Base-by-base conservation (phyloP, 768 basidiomycete species). In the Tricholoma sp. region DNA sequence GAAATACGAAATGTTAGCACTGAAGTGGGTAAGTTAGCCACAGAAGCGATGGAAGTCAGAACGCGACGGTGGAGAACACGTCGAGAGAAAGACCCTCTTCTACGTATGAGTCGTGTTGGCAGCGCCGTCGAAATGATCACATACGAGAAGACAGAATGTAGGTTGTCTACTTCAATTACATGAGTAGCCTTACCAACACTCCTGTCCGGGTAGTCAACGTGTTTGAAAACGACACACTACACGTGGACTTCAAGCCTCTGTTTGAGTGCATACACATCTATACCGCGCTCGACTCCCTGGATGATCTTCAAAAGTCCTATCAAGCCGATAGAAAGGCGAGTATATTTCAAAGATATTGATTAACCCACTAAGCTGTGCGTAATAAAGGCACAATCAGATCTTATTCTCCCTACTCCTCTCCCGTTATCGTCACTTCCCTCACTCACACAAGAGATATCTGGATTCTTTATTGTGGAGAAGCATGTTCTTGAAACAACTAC, bases 191-290 rank as follows among this genome's bases (percentile, higher is more conserved):
- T 39, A 17, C 54, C 53, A 56, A 59, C 59, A 5, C 63, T 58
- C 47, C 36, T 15, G 34, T 15, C 54, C 31, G 28, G n/a, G 20
- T 63, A 98, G 95, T 88, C 69, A 87, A 95, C 69, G 87, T 95
- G 2, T 77, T 98, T n/a, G 86, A 96, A 61, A 95, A 94, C 66
- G 92, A 96, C 54, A 80, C 86, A 60, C 76, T 97, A 31, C 79
- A 80, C 49, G 90, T 99, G 48, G 93, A 98, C 70, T 98, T 99
- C 76, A 89, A 88, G 63, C 95, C 96, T 11, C 72, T 99, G 11
- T 96, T 93, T 63, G 92, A 98, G 72, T 96, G 94, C 69, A 94
- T 99, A 52, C 97, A 97, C 65, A 98, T 98, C 58, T 96, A 98
- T 70, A 85, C 89, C 55, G 85, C 94, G 5, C 77, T 99, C 18